These are phyloP conservation scores for Arthroderma sp. DNA, from an alignment of 2,329 filamentous ascomycete genomes.

Conservation along the genomic window DNA sequence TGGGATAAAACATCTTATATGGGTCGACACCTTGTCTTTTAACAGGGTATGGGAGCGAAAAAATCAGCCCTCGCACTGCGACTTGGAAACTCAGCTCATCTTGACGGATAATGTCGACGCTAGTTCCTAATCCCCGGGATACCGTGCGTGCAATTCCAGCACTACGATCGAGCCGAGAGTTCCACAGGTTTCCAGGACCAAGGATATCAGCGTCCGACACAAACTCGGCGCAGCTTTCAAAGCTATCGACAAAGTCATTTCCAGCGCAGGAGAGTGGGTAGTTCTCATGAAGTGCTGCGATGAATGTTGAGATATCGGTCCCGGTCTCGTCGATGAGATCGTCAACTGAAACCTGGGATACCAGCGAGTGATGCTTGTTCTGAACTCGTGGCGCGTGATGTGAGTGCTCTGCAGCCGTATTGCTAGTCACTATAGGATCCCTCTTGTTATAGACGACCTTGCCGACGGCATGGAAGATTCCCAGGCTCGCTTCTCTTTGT, in stretches of 20 bases:
- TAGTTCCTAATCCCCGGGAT: constrained; percentile 41
- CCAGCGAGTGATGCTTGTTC: constrained; percentile 43
- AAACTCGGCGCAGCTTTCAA: constrained; percentile 74
- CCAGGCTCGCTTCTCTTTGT: constrained; percentile 76
- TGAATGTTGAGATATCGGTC: constrained; percentile 80
- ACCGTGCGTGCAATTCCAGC: constrained; percentile 36
- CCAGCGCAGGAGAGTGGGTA: constrained; percentile 68
- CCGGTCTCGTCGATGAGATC: constrained; percentile 83
- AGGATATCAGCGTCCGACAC: constrained; percentile 82
- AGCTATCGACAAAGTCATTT: constrained; percentile 56
- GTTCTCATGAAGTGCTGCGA: constrained; percentile 86
- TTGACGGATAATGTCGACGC: constrained; percentile 66
- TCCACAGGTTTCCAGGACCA: constrained; percentile 47
- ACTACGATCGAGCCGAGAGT: constrained; percentile 24
- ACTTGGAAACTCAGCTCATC: constrained; percentile 92
- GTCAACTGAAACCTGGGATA: constrained; percentile 55
- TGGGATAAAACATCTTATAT: constrained; percentile 86
- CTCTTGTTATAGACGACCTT: constrained; percentile 96
- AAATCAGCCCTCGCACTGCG: constrained; percentile 73
- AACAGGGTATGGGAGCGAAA: constrained; percentile 74
- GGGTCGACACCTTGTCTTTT: constrained; percentile 50
- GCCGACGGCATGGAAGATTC: constrained; percentile 90
- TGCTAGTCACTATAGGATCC: constrained; percentile 29
- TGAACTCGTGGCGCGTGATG: constrained; percentile 50
- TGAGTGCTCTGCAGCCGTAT: constrained; percentile 19